A percentile compares a stretch with the other conserved stretches of the same genome.
Evolutionary conservation across 441 rosid species (phyloP).

Genomic region (Euphorbia corollata): DNA sequence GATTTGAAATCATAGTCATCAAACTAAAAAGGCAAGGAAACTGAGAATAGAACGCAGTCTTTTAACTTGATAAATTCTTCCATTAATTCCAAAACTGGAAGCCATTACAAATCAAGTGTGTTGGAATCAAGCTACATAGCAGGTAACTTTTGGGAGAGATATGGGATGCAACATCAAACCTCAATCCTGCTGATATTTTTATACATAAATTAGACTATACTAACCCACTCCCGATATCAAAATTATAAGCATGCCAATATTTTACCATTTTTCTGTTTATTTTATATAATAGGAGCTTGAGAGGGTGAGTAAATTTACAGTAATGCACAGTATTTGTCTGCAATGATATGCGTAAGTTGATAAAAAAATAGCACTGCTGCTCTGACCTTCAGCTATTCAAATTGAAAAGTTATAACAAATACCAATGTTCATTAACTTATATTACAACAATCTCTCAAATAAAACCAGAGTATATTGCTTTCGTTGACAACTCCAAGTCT

Average conservation of each 20-base stretch:
- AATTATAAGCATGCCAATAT: slow-evolving; percentile 7
- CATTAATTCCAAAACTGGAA: neutral
- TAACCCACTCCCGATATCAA: neutral
- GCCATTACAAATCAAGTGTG: neutral
- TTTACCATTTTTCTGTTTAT: slow-evolving; percentile 3
- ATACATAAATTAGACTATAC: neutral
- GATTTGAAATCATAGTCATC: neutral
- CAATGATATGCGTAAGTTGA: neutral
- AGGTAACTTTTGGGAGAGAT: neutral
- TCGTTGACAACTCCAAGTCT: neutral
- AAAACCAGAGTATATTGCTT: slow-evolving; percentile 6
- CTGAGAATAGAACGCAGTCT: neutral
- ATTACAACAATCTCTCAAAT: slow-evolving; percentile 8
- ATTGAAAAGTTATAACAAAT: slow-evolving; percentile 8
- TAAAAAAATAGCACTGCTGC: neutral
- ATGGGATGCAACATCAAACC: neutral
- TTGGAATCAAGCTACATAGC: neutral
- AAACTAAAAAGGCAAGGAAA: neutral
- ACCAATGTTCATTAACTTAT: neutral
- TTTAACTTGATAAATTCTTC: neutral
- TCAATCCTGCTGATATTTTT: neutral
- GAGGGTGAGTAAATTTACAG: neutral
- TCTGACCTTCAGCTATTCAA: neutral
- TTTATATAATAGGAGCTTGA: neutral
- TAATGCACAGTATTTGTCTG: neutral